Conservation (phyloP, 805 yeast genomes). For the Spencermartinsiella europaea region DNA sequence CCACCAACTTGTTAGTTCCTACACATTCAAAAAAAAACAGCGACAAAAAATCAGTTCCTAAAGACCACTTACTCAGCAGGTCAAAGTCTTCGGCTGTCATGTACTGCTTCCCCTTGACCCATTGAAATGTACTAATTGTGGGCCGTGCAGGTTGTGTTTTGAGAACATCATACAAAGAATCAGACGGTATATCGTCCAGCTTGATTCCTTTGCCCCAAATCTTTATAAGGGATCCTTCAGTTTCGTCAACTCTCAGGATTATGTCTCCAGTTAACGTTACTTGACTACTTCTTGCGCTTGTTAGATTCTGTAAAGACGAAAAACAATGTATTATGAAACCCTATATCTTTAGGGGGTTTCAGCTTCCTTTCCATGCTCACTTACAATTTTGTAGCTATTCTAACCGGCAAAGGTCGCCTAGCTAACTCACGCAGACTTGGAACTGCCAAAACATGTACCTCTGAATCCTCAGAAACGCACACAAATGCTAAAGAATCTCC, state of each 20-base stretch:
- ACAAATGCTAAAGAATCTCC: constrained; percentile 38
- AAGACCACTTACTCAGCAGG: constrained; percentile 31
- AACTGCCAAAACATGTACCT: constrained; percentile 38
- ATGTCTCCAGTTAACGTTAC: constrained; percentile 39
- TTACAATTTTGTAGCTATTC: constrained; percentile 36
- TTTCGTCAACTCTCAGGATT: constrained; percentile 47
- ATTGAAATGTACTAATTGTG: constrained; percentile 66
- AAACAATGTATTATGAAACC: too few relatives aligned
- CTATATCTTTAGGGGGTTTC: too few relatives aligned
- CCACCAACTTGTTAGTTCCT: constrained; percentile 51
- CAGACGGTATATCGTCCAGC: constrained; percentile 35
- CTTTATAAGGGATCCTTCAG: constrained; percentile 50
- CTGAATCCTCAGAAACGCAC: constrained; percentile 18
- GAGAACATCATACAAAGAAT: constrained; percentile 63
- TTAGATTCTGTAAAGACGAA: constrained; percentile 7
- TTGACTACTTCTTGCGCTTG: constrained; percentile 38
- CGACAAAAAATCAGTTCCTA: too few relatives aligned
- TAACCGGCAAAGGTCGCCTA: constrained; percentile 41
- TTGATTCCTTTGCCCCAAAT: constrained; percentile 41
- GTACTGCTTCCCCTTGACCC: constrained; percentile 75
- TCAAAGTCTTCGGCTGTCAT: constrained; percentile 62
- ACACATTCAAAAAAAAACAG: too few relatives aligned
- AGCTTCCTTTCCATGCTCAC: too few relatives aligned
- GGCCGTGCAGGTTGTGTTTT: constrained; percentile 76
- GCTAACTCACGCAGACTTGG: constrained; percentile 62